Evolutionary conservation across 1,284 basidiomycete genomes (phyloP).

Genomic region (Lentinula novae-zelandiae): DNA sequence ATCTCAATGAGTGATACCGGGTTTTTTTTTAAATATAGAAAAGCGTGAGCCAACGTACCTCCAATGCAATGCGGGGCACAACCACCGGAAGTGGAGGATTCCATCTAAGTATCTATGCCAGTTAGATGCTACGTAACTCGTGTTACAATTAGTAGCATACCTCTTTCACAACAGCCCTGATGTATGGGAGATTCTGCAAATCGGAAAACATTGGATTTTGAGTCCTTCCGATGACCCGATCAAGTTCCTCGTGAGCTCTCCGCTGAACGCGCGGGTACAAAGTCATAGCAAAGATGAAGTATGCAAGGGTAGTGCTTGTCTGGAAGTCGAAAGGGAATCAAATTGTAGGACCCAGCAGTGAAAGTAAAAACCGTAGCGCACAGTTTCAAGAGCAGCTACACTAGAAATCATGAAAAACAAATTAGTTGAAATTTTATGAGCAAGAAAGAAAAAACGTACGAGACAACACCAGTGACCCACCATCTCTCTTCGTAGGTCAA

Average conservation of each 20-base stretch:
- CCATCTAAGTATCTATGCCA: not conserved
- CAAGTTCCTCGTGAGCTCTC: slow-evolving; percentile 15
- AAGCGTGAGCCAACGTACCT: not conserved
- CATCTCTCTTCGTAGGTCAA: not conserved
- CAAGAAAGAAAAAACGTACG: not conserved
- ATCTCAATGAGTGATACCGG: not conserved
- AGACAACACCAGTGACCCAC: not conserved
- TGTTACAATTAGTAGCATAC: not conserved
- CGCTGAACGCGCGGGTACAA: slow-evolving; percentile 13
- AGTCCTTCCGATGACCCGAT: slow-evolving; percentile 12
- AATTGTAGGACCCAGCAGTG: not conserved
- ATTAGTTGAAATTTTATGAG: not conserved
- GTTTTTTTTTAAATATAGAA: not conserved
- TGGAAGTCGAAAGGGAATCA: not conserved
- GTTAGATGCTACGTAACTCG: not conserved
- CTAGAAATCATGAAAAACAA: not conserved
- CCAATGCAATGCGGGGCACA: slow-evolving; percentile 2
- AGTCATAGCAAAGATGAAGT: slow-evolving; percentile 14
- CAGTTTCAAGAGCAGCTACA: not conserved
- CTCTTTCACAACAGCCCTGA: slow-evolving; percentile 15
- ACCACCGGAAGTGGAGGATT: not conserved
- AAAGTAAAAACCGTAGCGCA: not conserved
- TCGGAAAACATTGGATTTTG: slow-evolving; percentile 13
- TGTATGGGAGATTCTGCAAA: slow-evolving; percentile 12
- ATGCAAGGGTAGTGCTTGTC: slow-evolving; percentile 5